Percentiles rank a stretch among this genome's conserved stretches.
Evolutionary conservation across 441 rosid genomes (phyloP).

Genomic region (Jatropha podagrica): DNA sequence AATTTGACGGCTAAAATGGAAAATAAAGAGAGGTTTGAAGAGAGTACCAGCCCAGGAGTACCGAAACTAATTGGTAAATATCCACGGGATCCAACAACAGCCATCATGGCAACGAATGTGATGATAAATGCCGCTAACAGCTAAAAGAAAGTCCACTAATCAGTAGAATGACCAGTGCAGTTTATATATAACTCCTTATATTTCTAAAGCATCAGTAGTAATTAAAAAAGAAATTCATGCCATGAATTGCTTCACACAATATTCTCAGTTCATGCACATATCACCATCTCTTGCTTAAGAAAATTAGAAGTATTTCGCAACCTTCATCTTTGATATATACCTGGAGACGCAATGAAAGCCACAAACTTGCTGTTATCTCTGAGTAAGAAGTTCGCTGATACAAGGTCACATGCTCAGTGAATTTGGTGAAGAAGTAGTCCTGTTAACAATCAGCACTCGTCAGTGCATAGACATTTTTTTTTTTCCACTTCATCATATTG

Average conservation of each 20-base stretch:
- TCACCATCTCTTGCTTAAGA: not conserved
- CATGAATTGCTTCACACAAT: not conserved
- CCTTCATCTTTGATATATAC: conserved; percentile 35
- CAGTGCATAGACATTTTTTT: conserved; percentile 11
- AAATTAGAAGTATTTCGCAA: not conserved
- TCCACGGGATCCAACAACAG: conserved; percentile 74
- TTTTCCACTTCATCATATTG: not conserved
- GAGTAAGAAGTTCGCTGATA: conserved; percentile 89
- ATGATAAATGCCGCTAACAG: conserved; percentile 74
- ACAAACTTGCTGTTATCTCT: conserved; percentile 80
- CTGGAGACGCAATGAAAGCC: conserved; percentile 99
- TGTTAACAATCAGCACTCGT: conserved; percentile 34
- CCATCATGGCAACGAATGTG: conserved; percentile 75
- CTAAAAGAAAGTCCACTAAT: conserved; percentile 39
- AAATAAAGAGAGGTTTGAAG: conserved; percentile 9
- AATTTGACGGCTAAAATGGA: not conserved
- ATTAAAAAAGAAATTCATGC: conserved; percentile 1
- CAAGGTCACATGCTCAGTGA: conserved; percentile 56
- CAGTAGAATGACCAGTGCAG: conserved; percentile 15
- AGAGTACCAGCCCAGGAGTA: conserved; percentile 88
- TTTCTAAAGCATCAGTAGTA: not conserved
- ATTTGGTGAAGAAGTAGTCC: conserved; percentile 64
- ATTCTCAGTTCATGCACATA: conserved; percentile 1
- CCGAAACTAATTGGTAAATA: conserved; percentile 76
- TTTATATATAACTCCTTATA: conserved; percentile 3